phyloP scores from a whole-genome alignment of 2,329 filamentous ascomycete species.

The Aspergillus sp. region DNA sequence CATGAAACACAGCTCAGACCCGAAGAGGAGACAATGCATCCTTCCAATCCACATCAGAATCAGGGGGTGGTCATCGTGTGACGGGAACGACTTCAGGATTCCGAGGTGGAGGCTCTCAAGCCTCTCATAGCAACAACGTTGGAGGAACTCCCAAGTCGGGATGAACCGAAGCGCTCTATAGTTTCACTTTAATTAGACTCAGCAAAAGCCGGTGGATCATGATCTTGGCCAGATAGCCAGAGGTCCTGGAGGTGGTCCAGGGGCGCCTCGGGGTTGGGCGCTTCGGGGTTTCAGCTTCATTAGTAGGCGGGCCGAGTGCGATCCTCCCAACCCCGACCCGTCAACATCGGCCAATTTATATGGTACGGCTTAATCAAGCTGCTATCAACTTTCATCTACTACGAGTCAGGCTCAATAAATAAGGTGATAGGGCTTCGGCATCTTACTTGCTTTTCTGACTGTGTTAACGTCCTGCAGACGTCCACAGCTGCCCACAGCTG shows the following conservation, averaged over 20 bases:
- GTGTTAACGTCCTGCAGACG: neutral
- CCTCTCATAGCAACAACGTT: too few relatives aligned
- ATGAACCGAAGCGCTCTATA: constrained; percentile 17
- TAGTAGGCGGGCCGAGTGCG: constrained; percentile 7
- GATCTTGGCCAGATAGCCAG: constrained; percentile 8
- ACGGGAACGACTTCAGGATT: neutral
- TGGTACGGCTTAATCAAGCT: neutral
- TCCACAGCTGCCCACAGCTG: too few relatives aligned
- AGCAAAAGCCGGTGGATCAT: constrained; percentile 12
- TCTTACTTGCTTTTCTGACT: neutral
- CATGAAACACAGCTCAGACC: constrained; percentile 6
- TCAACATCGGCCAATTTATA: constrained; percentile 6
- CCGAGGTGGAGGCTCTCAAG: neutral
- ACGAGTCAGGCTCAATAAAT: neutral
- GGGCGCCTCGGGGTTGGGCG: constrained; percentile 12
- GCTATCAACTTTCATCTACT: neutral
- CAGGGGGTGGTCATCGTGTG: constrained; percentile 4
- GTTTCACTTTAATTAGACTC: constrained; percentile 24
- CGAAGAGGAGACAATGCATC: neutral
- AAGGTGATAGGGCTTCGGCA: neutral
- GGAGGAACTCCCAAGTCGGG: constrained; percentile 1
- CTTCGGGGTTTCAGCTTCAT: constrained; percentile 25
- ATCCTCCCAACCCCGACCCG: neutral
- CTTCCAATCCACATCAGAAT: constrained; percentile 1
- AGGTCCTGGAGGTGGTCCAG: constrained; percentile 9